Base-by-base conservation (phyloP, 2,329 filamentous ascomycete genomes). In the Helminthosporium solani region DNA sequence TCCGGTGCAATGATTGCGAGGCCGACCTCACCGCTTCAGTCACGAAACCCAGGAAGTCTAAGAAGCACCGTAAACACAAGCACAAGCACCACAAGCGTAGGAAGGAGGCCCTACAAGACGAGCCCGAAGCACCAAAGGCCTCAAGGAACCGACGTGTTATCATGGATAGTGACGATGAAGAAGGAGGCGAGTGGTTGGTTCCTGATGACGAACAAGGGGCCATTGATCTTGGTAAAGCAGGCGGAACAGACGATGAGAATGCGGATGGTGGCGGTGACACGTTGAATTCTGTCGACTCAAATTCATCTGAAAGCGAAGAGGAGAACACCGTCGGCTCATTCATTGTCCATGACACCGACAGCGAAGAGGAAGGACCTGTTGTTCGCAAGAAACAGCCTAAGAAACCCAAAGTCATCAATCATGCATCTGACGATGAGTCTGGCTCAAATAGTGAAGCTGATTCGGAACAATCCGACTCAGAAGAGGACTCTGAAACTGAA, bases 211-310 rank as follows among this genome's bases (percentile, higher is more conserved):
- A 94, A 61, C 83, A 80, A 35, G 76, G 78, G 0, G 64, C 76
- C 1, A 63, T 84, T 3, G 75, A 76, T n/a, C 76, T 91, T 14
- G 88, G 87, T 38, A 87, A 85, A 64, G 87, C 88, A 35, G 90
- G 89, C n/a, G 89, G 88, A 3, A 81, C 83, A n/a, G 87, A 90
- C 42, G 89, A 95, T 52, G 90, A 95, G 67, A 83, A 96, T 63
- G 88, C 87, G 2, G 91, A 95, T 64, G 90, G 90, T 2, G 89
- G 86, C 3, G 91, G 90, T 18, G 88, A 95, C 46, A 89, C 83
- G 66, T 77, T 96, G 40, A 80, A 80, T 30, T 83, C 85, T 0
- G 83, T 87, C 23, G 87, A 94, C 60, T 88, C 85, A 19, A 76
- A 82, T 5, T 79, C 78, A 57, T 87, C 84, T 31, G 78, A 80